These are phyloP conservation scores for Dendryphion nanum DNA, from an alignment of 2,329 filamentous ascomycete species.

Conservation along the genomic window DNA sequence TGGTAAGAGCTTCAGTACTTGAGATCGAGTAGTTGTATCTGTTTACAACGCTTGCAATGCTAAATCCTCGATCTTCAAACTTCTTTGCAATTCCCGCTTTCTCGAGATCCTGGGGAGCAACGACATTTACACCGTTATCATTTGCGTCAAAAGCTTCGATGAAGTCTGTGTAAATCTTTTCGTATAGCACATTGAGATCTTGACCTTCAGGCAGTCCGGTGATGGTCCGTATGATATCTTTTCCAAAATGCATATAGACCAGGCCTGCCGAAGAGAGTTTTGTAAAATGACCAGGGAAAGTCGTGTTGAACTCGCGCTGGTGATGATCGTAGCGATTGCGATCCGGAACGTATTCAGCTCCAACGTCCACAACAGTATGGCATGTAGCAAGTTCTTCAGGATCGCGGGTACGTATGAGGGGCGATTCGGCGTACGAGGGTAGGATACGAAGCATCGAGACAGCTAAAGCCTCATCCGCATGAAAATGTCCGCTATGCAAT, in stretches of 20 bases:
- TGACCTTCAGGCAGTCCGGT: constrained; percentile 60
- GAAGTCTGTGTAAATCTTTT: constrained; percentile 89
- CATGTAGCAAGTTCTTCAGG: constrained; percentile 73
- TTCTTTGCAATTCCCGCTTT: constrained; percentile 75
- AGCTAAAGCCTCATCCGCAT: constrained; percentile 95
- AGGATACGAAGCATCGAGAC: constrained; percentile 93
- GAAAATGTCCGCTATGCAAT: constrained; percentile 79
- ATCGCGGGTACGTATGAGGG: constrained; percentile 85
- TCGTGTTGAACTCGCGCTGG: constrained; percentile 84
- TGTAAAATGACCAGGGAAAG: constrained; percentile 78
- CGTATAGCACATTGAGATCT: constrained; percentile 73
- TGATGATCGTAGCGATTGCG: constrained; percentile 91
- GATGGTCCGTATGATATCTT: constrained; percentile 71
- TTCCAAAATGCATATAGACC: constrained; percentile 94
- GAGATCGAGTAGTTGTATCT: constrained; percentile 69
- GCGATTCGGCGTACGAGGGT: constrained; percentile 71
- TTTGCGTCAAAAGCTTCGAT: constrained; percentile 96
- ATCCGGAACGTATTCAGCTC: constrained; percentile 81
- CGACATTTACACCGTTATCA: constrained; percentile 88
- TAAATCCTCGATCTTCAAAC: constrained; percentile 80
- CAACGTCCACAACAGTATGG: constrained; percentile 97
- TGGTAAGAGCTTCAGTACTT: constrained; percentile 24
- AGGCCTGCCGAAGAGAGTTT: constrained; percentile 93
- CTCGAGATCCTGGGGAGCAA: constrained; percentile 68
- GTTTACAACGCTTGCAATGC: constrained; percentile 84